A percentile compares a stretch with the other conserved stretches of the same genome.
phyloP scores from a whole-genome alignment of 345 rosid species.

The Syzygium jambos region DNA sequence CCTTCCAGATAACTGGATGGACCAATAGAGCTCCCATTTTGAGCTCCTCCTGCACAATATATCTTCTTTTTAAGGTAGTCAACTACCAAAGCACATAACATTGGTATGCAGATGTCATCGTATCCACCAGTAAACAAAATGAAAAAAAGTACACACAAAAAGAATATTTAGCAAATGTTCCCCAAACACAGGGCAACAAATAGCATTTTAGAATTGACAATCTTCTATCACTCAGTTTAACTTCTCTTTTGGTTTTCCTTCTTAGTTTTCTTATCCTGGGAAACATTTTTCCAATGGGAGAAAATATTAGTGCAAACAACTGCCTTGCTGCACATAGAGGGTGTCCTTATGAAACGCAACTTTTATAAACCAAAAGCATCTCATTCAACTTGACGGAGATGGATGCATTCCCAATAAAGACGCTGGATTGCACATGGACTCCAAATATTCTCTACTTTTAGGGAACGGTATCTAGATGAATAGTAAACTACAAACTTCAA shows the following conservation, averaged over 20 bases:
- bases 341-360: background rate
- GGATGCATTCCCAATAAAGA: background rate
- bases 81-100: background rate
- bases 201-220: background rate
- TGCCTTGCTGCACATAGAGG: background rate
- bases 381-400: background rate
- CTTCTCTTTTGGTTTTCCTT: background rate
- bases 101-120: background rate
- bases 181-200: background rate
- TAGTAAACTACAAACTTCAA: background rate
- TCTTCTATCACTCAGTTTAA: background rate
- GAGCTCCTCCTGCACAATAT: slow-evolving; percentile 51
- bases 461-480: background rate
- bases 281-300: background rate
- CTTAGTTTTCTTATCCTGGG: background rate
- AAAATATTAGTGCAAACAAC: background rate
- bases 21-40: slow-evolving; percentile 34
- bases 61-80: background rate
- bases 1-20: slow-evolving; percentile 71
- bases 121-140: background rate
- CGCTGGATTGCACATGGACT: background rate
- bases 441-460: background rate
- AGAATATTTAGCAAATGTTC: background rate
- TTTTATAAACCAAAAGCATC: background rate
- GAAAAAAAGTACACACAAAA: background rate